Evolutionary conservation across 2,329 filamentous ascomycete genomes (phyloP).

Genomic region (Teratosphaeria pseudoeucalypti): DNA sequence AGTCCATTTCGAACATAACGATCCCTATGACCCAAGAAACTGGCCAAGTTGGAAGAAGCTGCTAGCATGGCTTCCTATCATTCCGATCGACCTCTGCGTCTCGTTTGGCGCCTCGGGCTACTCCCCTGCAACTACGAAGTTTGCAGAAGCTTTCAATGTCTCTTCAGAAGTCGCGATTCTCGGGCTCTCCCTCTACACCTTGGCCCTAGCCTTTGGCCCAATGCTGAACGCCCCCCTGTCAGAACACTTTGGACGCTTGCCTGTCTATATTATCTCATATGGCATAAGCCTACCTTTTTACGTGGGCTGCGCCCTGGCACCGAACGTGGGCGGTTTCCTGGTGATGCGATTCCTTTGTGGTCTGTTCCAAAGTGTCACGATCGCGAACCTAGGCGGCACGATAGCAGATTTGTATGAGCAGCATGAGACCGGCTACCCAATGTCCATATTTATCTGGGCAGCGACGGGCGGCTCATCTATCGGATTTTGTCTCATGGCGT

Average conservation of each 20-base stretch:
- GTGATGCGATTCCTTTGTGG: conserved; percentile 34
- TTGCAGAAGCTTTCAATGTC: conserved; percentile 32
- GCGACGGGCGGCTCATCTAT: conserved; percentile 32
- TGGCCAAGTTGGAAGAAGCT: conserved; percentile 8
- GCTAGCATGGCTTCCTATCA: conserved; percentile 5
- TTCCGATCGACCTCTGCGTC: conserved; percentile 7
- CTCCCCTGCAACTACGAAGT: conserved; percentile 32
- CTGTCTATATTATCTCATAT: conserved; percentile 22
- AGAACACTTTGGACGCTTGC: conserved; percentile 7
- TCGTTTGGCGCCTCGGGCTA: conserved; percentile 38
- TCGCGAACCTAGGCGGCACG: conserved; percentile 30
- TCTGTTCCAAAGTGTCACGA: conserved; percentile 23
- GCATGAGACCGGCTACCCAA: conserved; percentile 32
- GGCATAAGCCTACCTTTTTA: conserved; percentile 33
- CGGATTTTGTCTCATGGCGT: conserved; percentile 36
- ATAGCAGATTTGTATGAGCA: conserved; percentile 34
- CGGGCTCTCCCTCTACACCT: conserved; percentile 34
- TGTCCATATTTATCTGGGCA: conserved; percentile 31
- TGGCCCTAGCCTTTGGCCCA: conserved; percentile 32
- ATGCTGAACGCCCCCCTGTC: conserved; percentile 7
- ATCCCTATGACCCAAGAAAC: background rate
- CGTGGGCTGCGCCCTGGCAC: conserved; percentile 32
- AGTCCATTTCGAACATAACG: background rate
- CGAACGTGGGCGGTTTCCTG: conserved; percentile 33
- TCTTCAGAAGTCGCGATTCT: conserved; percentile 33